Conservation (phyloP, 371 early-diverging fungal genomes). For the Batrachochytrium dendrobatidis region DNA sequence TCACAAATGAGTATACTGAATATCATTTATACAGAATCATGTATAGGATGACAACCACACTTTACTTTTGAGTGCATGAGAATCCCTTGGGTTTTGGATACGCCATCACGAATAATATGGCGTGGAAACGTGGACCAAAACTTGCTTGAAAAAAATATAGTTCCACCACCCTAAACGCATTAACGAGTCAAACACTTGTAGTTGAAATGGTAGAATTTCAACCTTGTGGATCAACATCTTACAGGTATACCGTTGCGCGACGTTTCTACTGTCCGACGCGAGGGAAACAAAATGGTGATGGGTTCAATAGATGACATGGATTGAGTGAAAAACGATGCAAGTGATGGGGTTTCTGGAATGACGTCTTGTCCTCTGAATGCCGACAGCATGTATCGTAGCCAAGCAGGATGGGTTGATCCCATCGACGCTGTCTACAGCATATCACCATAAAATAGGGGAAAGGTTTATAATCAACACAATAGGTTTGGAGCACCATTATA, state of each 20-base stretch:
- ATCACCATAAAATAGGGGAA: too few species aligned
- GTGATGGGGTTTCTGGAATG: background rate
- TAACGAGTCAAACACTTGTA: slow-evolving; percentile 6
- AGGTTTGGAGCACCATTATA: too few species aligned
- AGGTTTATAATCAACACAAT: too few species aligned
- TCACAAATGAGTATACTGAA: background rate
- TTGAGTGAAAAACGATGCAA: background rate
- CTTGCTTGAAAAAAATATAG: background rate
- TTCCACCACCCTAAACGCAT: slow-evolving; percentile 15
- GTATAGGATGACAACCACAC: background rate
- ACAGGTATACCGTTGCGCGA: too few species aligned
- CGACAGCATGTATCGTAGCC: background rate
- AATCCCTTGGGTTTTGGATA: background rate
- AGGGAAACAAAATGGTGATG: slow-evolving; percentile 18
- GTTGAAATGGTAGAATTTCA: slow-evolving; percentile 9
- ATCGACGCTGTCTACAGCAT: too few species aligned
- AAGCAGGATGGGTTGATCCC: too few species aligned
- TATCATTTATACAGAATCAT: background rate
- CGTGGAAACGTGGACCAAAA: slow-evolving; percentile 6
- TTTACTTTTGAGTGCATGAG: slow-evolving; percentile 7
- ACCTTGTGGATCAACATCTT: too few species aligned
- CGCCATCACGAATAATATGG: background rate
- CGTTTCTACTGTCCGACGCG: too few species aligned
- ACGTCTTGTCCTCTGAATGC: background rate
- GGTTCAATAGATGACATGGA: background rate